phyloP scores from a whole-genome alignment of 805 yeast genomes.

The Saccharomyces jurei region DNA sequence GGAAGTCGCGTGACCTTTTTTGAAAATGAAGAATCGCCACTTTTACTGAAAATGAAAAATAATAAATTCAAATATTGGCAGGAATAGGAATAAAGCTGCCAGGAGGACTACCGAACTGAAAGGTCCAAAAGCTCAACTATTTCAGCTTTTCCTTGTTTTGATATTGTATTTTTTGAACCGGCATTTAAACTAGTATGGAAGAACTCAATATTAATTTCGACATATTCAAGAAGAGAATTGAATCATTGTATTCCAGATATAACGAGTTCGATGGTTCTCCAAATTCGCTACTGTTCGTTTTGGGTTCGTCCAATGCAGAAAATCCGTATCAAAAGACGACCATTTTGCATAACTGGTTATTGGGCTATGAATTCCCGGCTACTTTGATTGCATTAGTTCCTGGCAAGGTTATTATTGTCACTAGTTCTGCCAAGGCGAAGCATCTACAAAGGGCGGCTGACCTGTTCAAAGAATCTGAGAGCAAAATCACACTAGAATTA shows the following conservation, averaged over 20 bases:
- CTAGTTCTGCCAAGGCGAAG: constrained; percentile 79
- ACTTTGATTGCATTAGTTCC: constrained; percentile 63
- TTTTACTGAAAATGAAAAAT: background rate
- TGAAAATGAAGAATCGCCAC: background rate
- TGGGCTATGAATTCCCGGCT: constrained; percentile 95
- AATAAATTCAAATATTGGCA: background rate
- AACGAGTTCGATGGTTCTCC: constrained; percentile 27
- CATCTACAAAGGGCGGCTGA: constrained; percentile 40
- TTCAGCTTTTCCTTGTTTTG: background rate
- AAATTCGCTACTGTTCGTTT: constrained; percentile 52
- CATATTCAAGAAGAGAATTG: constrained; percentile 23
- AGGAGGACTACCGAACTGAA: background rate
- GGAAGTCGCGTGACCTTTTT: background rate
- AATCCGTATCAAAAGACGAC: constrained; percentile 86
- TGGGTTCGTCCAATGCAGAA: constrained; percentile 81
- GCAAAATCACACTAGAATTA: constrained; percentile 43
- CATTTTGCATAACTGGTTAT: constrained; percentile 79
- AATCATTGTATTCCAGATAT: constrained; percentile 21
- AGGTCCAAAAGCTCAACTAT: background rate
- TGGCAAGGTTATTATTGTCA: constrained; percentile 54
- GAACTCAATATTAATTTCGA: constrained; percentile 27
- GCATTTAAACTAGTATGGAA: constrained; percentile 18
- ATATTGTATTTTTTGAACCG: background rate
- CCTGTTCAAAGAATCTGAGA: constrained; percentile 42
- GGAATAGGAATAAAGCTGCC: background rate